Evolutionary conservation across 179 eudicot genomes (phyloP), one percentile per base, ranked within the genome.

Genomic region (Vitellaria paradoxa): DNA sequence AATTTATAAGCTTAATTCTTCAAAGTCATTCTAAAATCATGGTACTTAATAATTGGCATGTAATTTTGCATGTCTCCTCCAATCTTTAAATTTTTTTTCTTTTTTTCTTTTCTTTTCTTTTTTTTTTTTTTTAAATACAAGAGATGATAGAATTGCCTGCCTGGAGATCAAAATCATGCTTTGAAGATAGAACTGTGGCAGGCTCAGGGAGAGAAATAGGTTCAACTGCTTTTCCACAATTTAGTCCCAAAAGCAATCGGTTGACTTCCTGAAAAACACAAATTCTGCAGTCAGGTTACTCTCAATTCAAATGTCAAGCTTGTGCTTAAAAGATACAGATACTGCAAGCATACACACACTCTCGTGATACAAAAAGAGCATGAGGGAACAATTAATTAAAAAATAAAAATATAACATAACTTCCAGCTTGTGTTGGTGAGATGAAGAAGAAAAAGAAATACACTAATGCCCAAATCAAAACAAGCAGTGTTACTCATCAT

Each of bases 131-230:
- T n/a, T n/a, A n/a, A 20, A 8, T 7, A 26, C 5, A 40, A 13
- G 15, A 40, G 12, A 50, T 60, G 42, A 60, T 24, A 13, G 3
- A 42, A 75, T 21, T 49, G 46, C 72, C 6, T 77, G 90, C 99
- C 98, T 93, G 95, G 60, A 95, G 93, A 85, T 95, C 98, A 85
- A 95, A 91, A 78, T 91, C 91, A 75, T 88, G 91, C 67, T 86
- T 73, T 40, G 89, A 76, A 69, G 97, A 90, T 63, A 93, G 84
- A 77, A 79, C 81, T 76, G 81, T 80, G 42, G 89, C 91, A 65
- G 81, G 78, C 59, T 87, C 86, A 17, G 92, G 88, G 42, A 93
- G 79, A 68, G 82, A 65, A 20, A 91, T 42, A 56, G 83, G 56
- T 70, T 90, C 92, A 73, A 95, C 89, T 64, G 93, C 70, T 82